phyloP scores from a whole-genome alignment of 2,329 filamentous ascomycete genomes.

The Aspergillus sp. region DNA sequence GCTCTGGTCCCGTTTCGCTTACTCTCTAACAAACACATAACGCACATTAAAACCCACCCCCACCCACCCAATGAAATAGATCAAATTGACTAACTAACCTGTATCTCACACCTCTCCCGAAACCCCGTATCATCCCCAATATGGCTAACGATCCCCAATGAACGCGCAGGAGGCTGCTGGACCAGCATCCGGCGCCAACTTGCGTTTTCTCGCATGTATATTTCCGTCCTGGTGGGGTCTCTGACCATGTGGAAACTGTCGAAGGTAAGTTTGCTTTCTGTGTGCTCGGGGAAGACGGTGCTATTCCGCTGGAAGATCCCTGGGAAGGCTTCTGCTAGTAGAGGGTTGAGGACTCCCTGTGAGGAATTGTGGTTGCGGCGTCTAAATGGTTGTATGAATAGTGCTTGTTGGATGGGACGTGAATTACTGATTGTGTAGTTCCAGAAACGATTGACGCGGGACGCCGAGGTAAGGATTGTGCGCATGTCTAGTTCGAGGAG shows the following conservation, averaged over 20 bases:
- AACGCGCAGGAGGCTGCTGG: not conserved
- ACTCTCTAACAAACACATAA: not conserved
- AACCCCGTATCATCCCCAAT: too few species aligned
- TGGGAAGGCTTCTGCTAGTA: not conserved
- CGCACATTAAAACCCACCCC: not conserved
- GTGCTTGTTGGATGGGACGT: not conserved
- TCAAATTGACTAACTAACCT: not conserved
- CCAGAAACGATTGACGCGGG: slow-evolving; percentile 2
- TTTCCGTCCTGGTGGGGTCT: not conserved
- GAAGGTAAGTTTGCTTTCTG: not conserved
- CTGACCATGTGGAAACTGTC: not conserved
- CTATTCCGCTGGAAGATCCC: not conserved
- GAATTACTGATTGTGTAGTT: not conserved
- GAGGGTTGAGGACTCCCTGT: not conserved
- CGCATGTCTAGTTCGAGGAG: slow-evolving; percentile 1
- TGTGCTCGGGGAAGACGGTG: not conserved
- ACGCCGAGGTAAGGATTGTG: not conserved
- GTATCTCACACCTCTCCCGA: not conserved
- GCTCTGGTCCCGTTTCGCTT: not conserved
- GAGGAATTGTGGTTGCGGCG: not conserved
- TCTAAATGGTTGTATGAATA: not conserved
- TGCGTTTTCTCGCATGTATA: not conserved
- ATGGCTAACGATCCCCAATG: not conserved
- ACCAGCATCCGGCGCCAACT: slow-evolving; percentile 11
- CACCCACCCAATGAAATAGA: not conserved